phyloP scores from a whole-genome alignment of 1,284 basidiomycete genomes.

The Ustilago shanxiensis region DNA sequence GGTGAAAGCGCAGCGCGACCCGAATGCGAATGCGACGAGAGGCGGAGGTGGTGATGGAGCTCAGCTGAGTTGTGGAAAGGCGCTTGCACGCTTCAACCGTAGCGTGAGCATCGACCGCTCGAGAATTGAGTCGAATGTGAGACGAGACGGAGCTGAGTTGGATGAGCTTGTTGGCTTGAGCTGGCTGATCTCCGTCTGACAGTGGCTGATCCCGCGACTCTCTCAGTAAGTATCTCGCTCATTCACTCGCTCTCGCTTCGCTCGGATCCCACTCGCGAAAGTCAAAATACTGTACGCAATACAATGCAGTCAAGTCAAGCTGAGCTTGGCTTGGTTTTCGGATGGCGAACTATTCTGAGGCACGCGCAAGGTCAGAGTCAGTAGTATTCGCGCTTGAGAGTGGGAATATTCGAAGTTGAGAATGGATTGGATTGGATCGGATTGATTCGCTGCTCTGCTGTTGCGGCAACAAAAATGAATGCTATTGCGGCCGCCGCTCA shows the following conservation, averaged over 20 bases:
- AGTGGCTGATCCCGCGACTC: conserved; percentile 1
- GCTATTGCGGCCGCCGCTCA: not conserved
- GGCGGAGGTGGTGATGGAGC: conserved; percentile 20
- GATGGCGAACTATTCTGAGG: conserved; percentile 3
- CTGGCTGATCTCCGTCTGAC: not conserved
- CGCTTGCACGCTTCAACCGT: conserved; percentile 1
- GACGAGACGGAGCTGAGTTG: conserved; percentile 14
- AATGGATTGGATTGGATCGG: not conserved
- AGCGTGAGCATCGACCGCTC: conserved; percentile 28
- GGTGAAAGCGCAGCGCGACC: conserved; percentile 15
- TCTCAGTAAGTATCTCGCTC: not conserved
- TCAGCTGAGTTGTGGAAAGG: conserved; percentile 7
- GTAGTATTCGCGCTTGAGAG: conserved; percentile 1
- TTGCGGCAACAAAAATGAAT: no score
- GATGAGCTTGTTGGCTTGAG: conserved; percentile 1
- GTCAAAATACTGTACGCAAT: no score
- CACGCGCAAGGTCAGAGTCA: not conserved
- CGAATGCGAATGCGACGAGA: not conserved
- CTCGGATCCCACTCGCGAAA: conserved; percentile 1
- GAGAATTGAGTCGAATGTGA: conserved; percentile 10
- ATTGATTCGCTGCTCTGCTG: no score
- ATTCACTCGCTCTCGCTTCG: not conserved
- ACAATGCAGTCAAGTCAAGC: not conserved
- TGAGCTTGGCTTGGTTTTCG: conserved; percentile 2
- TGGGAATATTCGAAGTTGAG: conserved; percentile 1